These are phyloP conservation scores for Pyronema omphalodes DNA, from an alignment of 495 filamentous ascomycete species.

Conservation along the genomic window DNA sequence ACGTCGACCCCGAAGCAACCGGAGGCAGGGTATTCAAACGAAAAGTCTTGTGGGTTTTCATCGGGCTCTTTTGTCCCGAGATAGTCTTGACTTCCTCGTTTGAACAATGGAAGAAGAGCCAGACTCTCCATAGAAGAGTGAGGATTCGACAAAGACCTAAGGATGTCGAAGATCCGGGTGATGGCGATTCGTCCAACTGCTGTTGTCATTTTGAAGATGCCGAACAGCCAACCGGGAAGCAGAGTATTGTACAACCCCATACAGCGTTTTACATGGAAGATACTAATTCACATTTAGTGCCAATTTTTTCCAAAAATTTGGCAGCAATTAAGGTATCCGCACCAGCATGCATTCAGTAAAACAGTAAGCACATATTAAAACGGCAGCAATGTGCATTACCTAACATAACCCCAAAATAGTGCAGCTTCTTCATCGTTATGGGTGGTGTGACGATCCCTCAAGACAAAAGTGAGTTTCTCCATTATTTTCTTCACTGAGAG, in stretches of 20 bases:
- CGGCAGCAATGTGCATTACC: background rate
- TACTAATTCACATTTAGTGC: too few species aligned
- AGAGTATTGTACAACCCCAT: background rate
- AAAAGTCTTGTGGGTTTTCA: constrained; percentile 1
- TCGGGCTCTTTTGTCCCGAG: constrained; percentile 2
- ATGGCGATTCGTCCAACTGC: background rate
- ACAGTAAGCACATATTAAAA: background rate
- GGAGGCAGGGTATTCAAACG: background rate
- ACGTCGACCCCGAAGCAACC: background rate
- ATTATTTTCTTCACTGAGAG: background rate
- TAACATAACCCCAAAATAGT: background rate
- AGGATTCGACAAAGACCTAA: background rate
- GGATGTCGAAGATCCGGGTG: background rate
- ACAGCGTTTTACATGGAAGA: too few species aligned
- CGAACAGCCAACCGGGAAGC: background rate
- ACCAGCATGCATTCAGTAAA: background rate
- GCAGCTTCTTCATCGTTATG: constrained; percentile 4
- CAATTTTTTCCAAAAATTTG: too few species aligned
- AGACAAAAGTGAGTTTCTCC: background rate
- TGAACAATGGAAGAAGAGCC: background rate
- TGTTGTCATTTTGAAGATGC: background rate
- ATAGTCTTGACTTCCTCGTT: background rate
- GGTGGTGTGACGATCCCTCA: background rate
- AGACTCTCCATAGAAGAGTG: background rate
- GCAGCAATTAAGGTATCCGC: background rate